Base-by-base conservation (phyloP, 176 grass and related monocot genomes). In the Avena atlantica region DNA sequence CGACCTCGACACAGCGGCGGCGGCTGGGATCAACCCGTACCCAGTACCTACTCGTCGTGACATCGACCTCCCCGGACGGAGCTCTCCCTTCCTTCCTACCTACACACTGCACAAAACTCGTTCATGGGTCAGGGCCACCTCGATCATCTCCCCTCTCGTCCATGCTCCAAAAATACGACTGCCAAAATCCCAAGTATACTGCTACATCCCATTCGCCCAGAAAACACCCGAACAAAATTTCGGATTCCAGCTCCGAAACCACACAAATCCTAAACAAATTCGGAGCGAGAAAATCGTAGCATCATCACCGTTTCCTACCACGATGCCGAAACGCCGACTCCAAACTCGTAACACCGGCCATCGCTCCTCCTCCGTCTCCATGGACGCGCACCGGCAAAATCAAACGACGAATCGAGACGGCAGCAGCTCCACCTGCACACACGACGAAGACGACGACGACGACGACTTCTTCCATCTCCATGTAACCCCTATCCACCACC, bases 21-120 rank as follows among this genome's bases (percentile, higher is more conserved):
- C 75, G 63, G 50, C 49, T 21, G 36, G 59, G 47, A 40, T 70
- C 63, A 36, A 17, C 75, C 23, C 66, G 3, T 50, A 16, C 27
- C 27, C 51, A 50, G 17, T 51, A 20, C 81, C 74, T 50, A 20
- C 76, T 60, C 53, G 21, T 59, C 49, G 77, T 85, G 83, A 84
- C 87, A 88, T 83, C 80, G 76, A 20, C 80, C 58, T 50, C 8
- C 20, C 9, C 2, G 20, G n/a, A 42, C 10, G 57, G 21, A 31
- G 47, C 9, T 52, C n/a, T 9, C 5, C 77, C 4, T 36, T 63
- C 61, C 25, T 7, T 6, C 5, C n/a, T 7, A 19, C 5, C n/a
- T 51, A 47, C 37, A 45, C 53, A 27, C 81, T 82, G 72, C 88
- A 82, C 84, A 77, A 90, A 90, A 83, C 89, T 86, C 21, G 84